These are phyloP conservation scores for Alternaria dauci DNA, from an alignment of 2,329 filamentous ascomycete genomes.

Conservation along the genomic window DNA sequence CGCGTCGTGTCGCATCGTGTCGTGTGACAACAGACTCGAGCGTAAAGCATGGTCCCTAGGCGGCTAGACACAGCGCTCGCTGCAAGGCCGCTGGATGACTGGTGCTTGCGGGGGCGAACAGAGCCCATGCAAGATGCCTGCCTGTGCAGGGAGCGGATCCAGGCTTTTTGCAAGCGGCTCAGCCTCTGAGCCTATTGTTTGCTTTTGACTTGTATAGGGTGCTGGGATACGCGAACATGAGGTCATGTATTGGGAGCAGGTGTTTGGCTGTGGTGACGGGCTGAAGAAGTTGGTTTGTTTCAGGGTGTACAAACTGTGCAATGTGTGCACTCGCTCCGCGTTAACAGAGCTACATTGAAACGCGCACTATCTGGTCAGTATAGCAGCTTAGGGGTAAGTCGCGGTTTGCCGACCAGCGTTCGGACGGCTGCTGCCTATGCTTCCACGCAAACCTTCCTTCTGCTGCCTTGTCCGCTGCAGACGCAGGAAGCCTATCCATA, in stretches of 20 bases:
- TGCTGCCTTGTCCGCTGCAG: not conserved
- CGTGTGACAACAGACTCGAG: not conserved
- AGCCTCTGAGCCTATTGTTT: not conserved
- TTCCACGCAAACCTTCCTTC: not conserved
- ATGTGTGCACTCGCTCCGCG: too few species aligned
- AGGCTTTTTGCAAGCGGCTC: not conserved
- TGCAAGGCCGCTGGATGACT: not conserved
- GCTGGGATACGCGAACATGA: not conserved
- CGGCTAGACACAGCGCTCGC: not conserved
- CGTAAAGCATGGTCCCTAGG: not conserved
- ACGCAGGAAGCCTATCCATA: not conserved
- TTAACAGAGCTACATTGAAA: not conserved
- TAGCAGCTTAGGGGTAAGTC: not conserved
- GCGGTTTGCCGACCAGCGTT: not conserved
- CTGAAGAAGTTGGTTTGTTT: not conserved
- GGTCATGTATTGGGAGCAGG: not conserved
- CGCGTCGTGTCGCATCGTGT: not conserved
- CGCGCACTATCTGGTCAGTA: not conserved
- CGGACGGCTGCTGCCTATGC: not conserved
- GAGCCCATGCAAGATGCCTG: not conserved
- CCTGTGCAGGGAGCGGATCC: not conserved
- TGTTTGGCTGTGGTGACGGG: not conserved
- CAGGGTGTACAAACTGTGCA: not conserved
- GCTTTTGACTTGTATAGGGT: not conserved
- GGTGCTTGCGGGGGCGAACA: constrained; percentile 1